These are phyloP conservation scores for Sphagnum tenellum DNA, from an alignment of 225 moss, liverwort and hornwort species.

Conservation along the genomic window DNA sequence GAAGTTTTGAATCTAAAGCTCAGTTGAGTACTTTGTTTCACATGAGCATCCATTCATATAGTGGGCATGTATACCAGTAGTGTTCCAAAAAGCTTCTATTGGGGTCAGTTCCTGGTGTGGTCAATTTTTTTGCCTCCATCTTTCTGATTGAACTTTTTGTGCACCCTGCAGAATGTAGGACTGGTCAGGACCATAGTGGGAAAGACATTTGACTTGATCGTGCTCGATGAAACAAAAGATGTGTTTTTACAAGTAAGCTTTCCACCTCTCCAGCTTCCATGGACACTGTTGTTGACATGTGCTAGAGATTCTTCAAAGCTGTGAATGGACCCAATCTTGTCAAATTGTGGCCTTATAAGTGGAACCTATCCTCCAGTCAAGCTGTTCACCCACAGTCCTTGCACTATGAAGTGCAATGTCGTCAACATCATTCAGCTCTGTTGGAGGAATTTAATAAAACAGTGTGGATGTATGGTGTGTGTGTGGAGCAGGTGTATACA, in stretches of 20 bases:
- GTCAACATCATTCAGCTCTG: background rate
- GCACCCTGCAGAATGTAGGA: slow-evolving; percentile 46
- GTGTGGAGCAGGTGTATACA: slow-evolving; percentile 45
- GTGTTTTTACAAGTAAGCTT: slow-evolving; percentile 54
- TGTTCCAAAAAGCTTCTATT: too few species aligned
- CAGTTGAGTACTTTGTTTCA: too few species aligned
- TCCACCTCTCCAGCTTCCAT: background rate
- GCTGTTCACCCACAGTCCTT: background rate
- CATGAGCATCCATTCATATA: too few species aligned
- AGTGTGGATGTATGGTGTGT: background rate
- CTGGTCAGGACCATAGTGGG: slow-evolving; percentile 77
- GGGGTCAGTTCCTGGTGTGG: too few species aligned
- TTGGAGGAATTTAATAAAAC: background rate
- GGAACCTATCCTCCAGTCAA: background rate
- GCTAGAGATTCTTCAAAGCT: background rate
- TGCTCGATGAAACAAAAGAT: slow-evolving; percentile 69
- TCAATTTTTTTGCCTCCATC: too few species aligned
- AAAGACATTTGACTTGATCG: slow-evolving; percentile 64
- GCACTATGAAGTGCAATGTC: slow-evolving; percentile 2
- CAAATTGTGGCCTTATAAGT: background rate
- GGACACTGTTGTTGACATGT: background rate
- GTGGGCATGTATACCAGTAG: too few species aligned
- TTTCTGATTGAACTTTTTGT: too few species aligned
- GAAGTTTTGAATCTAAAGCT: too few species aligned
- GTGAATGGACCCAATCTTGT: background rate